Conservation (phyloP, 2,329 filamentous ascomycete species). For the Aspergillus calidoustus region DNA sequence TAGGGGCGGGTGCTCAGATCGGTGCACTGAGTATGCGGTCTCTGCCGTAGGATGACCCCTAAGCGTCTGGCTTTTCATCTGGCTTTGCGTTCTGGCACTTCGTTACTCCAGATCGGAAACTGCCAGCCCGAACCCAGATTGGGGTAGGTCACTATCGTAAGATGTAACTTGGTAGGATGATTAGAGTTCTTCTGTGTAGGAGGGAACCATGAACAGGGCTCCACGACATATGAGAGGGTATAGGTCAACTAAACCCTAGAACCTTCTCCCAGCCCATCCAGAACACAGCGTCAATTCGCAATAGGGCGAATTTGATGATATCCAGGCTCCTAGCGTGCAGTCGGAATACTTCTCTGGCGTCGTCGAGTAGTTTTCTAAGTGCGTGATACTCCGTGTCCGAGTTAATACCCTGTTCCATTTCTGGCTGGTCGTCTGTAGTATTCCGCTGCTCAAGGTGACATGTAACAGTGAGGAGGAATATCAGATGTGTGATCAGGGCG, state of each 20-base stretch:
- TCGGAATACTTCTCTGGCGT: neutral
- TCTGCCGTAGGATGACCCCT: too few species aligned
- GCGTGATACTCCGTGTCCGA: neutral
- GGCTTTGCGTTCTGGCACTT: too few species aligned
- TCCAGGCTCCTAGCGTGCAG: neutral
- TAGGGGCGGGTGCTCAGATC: too few species aligned
- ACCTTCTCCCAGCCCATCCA: slow-evolving; percentile 4
- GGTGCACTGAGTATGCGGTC: too few species aligned
- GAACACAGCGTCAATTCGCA: neutral
- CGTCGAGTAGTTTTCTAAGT: neutral
- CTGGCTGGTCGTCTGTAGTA: neutral
- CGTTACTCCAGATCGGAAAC: too few species aligned
- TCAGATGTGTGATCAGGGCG: neutral
- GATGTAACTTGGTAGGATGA: too few species aligned
- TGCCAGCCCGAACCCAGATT: too few species aligned
- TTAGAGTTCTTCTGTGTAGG: too few species aligned
- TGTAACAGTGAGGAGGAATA: slow-evolving; percentile 1
- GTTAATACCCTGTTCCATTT: neutral
- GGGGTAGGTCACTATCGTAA: too few species aligned
- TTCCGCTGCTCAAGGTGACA: neutral
- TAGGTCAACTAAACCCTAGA: neutral
- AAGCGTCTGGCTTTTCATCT: too few species aligned
- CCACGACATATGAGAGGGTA: neutral
- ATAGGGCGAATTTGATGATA: slow-evolving; percentile 1
- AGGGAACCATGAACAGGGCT: too few species aligned